phyloP scores from a whole-genome alignment of 1,284 basidiomycete genomes.

The Papiliotrema flavescens region DNA sequence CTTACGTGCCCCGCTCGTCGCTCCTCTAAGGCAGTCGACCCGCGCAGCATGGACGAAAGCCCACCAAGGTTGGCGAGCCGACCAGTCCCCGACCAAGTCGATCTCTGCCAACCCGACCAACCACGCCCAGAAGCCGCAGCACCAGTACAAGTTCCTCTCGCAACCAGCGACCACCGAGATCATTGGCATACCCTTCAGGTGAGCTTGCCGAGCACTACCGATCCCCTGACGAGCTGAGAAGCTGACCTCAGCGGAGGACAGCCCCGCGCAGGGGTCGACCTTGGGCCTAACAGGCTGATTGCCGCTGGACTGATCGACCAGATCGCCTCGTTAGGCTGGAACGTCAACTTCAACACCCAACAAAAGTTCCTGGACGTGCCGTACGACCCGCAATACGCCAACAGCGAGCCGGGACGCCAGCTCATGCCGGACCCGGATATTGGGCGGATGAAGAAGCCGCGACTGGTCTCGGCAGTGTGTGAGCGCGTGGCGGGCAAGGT shows the following conservation, averaged over 20 bases:
- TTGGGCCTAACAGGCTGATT: constrained; percentile 81
- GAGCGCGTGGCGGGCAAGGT: constrained; percentile 75
- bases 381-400: constrained; percentile 27
- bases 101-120: constrained; percentile 12
- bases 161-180: constrained; percentile 69
- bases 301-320: constrained; percentile 77
- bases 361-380: constrained; percentile 78
- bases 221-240: not conserved
- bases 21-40: not conserved
- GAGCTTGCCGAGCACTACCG: constrained; percentile 16
- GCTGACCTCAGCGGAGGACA: constrained; percentile 45
- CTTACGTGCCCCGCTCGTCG: not conserved
- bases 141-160: constrained; percentile 56
- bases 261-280: constrained; percentile 81
- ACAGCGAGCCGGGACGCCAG: not conserved
- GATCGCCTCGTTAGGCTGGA: constrained; percentile 77
- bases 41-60: constrained; percentile 3
- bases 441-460: constrained; percentile 82
- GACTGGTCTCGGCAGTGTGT: constrained; percentile 78
- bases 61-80: constrained; percentile 1
- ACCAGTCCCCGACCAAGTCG: not conserved
- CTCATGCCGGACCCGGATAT: constrained; percentile 59
- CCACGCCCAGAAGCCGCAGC: constrained; percentile 19
- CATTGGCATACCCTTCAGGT: constrained; percentile 73
- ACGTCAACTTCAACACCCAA: constrained; percentile 81